Conservation (phyloP, 1,139 yeast species). For the Candida sojae region DNA sequence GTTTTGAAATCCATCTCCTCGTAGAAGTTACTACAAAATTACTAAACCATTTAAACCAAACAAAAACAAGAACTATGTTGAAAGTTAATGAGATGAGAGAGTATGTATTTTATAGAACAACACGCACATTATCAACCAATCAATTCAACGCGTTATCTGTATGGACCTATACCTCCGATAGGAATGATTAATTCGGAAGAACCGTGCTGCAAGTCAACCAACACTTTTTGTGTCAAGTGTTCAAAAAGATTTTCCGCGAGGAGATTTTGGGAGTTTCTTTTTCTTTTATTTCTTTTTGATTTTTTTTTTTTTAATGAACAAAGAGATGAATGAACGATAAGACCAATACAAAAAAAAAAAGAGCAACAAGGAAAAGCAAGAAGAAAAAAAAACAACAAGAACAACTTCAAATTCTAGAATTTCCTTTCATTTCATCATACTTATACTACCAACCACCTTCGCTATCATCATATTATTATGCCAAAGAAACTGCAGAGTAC, state of each 20-base stretch:
- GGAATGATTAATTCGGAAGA: too few species aligned
- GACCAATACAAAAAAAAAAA: not conserved
- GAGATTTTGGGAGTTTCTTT: not conserved
- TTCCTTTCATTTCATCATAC: not conserved
- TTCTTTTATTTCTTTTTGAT: not conserved
- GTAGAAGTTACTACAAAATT: too few species aligned
- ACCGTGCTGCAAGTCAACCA: too few species aligned
- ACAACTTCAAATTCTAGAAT: not conserved
- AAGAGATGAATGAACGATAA: not conserved
- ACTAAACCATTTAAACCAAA: too few species aligned
- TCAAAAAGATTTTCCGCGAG: not conserved
- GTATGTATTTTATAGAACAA: too few species aligned
- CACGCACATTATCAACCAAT: too few species aligned
- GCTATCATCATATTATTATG: slow-evolving; percentile 11
- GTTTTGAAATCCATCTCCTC: too few species aligned
- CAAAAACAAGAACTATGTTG: too few species aligned
- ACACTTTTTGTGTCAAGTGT: too few species aligned
- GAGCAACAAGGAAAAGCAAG: not conserved
- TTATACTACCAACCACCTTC: not conserved
- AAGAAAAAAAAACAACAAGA: not conserved
- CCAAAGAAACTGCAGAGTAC: slow-evolving; percentile 17
- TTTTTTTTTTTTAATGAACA: not conserved
- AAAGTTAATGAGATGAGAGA: too few species aligned
- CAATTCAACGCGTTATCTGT: too few species aligned
- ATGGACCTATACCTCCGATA: not conserved